Evolutionary conservation across 164 flowering plant genomes (phyloP), one percentile per base, ranked within the genome.

Genomic region (Magnolia sinica): DNA sequence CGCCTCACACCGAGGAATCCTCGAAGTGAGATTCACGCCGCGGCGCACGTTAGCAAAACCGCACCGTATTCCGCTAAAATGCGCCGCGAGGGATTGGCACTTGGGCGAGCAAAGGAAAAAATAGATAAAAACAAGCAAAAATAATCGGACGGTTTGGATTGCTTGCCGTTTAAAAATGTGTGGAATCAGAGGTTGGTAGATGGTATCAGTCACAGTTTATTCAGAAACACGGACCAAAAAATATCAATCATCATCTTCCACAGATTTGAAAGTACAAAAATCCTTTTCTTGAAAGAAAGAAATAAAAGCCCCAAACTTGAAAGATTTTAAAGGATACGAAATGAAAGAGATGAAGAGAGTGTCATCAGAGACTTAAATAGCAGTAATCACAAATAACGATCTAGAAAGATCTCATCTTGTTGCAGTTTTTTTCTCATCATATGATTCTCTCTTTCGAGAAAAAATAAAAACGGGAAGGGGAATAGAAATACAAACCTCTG

Each of bases 281-380:
- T 0, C 61, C 29, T 24, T 0, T 5, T 45, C 20, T 4, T 8
- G 2, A 50, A 50, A 71, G 19, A 51, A 70, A 73, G 10, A 11
- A 50, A 10, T 45, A 58, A 29, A 73, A 59, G 11, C 20, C 4
- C 1, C 10, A 29, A 73, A 74, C 64, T 45, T 16, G 7, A 55
- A 55, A 16, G 13, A 10, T 55, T 55, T 10, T 55, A 55, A 10
- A 55, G 61, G 18, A 11, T 2, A 49, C 13, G 8, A 31, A 27
- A 27, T 8, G 7, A 10, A 50, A 51, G 11, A 2, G 19, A 14
- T 4, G 45, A 22, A 73, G 58, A 45, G 22, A 52, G 23, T 19
- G 72, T 78, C 80, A 73, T 73, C 80, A 73, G 80, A 78, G 76
- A 73, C 80, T 78, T 78, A 78, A 78, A 78, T 78, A 78, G 76